Percentiles rank a stretch among this genome's conserved stretches.
These are phyloP conservation scores for Penicillium sp. DNA, from an alignment of 2,329 filamentous ascomycete genomes.

Conservation along the genomic window DNA sequence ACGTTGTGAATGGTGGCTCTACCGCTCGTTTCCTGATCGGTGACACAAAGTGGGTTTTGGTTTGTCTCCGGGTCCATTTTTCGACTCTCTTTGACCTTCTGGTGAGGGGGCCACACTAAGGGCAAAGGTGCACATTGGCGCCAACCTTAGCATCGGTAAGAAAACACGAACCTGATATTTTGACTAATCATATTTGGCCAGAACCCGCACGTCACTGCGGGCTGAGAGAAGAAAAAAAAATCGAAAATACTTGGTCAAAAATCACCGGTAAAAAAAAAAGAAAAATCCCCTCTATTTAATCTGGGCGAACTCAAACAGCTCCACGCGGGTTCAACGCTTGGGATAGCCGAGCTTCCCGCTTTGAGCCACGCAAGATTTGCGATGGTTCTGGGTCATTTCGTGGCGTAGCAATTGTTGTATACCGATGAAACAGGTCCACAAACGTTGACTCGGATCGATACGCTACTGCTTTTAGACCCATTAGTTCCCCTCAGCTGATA, in stretches of 20 bases:
- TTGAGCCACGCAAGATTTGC: constrained; percentile 6
- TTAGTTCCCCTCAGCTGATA: constrained; percentile 19
- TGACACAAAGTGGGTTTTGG: constrained; percentile 12
- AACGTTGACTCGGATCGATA: constrained; percentile 10
- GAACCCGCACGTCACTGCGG: constrained; percentile 1
- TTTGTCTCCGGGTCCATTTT: constrained; percentile 5
- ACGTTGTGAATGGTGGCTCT: constrained; percentile 31
- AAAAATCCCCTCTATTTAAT: not conserved
- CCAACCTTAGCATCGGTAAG: constrained; percentile 1
- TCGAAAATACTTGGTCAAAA: not conserved
- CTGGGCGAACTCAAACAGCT: constrained; percentile 6
- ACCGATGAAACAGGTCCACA: constrained; percentile 14
- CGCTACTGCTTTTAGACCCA: constrained; percentile 4
- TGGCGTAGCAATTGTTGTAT: constrained; percentile 12
- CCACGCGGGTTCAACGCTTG: constrained; percentile 19
- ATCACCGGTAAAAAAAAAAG: not conserved
- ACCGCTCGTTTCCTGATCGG: constrained; percentile 24
- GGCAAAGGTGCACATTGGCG: constrained; percentile 10
- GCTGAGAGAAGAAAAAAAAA: not conserved
- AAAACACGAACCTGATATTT: not conserved
- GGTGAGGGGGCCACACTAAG: not conserved
- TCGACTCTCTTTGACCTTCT: constrained; percentile 1
- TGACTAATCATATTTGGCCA: constrained; percentile 19
- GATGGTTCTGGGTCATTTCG: constrained; percentile 10
- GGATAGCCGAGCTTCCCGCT: constrained; percentile 27